phyloP scores from a whole-genome alignment of 225 moss, liverwort and hornwort species.

The Ulota crispa region DNA sequence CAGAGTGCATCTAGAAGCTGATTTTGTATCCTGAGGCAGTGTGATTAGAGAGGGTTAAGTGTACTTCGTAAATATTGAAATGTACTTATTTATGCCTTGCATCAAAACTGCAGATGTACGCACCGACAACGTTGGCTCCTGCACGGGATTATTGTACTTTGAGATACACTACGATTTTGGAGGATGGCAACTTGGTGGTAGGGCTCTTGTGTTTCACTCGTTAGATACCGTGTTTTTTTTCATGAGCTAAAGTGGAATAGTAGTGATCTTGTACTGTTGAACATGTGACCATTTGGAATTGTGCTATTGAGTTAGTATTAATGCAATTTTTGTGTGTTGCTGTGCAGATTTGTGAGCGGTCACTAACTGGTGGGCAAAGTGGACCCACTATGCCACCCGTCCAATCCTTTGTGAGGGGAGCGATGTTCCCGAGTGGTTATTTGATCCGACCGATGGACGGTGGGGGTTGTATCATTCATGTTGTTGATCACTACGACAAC shows the following conservation, averaged over 20 bases:
- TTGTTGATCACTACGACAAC: slow-evolving; percentile 89
- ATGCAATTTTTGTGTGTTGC: background rate
- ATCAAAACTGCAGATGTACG: slow-evolving; percentile 75
- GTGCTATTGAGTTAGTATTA: background rate
- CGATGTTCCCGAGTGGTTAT: slow-evolving; percentile 95
- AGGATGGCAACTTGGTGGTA: slow-evolving; percentile 97
- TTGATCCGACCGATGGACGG: slow-evolving; percentile 95
- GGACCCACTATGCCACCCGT: slow-evolving; percentile 90
- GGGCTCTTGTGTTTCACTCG: slow-evolving; percentile 19
- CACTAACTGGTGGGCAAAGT: slow-evolving; percentile 66
- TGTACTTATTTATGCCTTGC: background rate
- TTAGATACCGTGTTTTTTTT: background rate
- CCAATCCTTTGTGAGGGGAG: slow-evolving; percentile 81
- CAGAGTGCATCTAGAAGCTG: slow-evolving; percentile 2
- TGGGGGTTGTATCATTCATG: slow-evolving; percentile 93
- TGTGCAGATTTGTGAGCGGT: slow-evolving; percentile 89
- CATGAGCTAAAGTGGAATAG: background rate
- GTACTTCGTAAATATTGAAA: background rate
- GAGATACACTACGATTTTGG: slow-evolving; percentile 90
- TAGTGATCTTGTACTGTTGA: background rate
- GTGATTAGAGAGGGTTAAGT: slow-evolving; percentile 3
- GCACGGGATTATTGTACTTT: slow-evolving; percentile 95
- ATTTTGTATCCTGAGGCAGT: background rate
- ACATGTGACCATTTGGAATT: background rate
- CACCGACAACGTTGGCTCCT: slow-evolving; percentile 92